Evolutionary conservation across 148 eudicot species (phyloP), one percentile per base, ranked within the genome.

Genomic region (Polygonum maritimum): DNA sequence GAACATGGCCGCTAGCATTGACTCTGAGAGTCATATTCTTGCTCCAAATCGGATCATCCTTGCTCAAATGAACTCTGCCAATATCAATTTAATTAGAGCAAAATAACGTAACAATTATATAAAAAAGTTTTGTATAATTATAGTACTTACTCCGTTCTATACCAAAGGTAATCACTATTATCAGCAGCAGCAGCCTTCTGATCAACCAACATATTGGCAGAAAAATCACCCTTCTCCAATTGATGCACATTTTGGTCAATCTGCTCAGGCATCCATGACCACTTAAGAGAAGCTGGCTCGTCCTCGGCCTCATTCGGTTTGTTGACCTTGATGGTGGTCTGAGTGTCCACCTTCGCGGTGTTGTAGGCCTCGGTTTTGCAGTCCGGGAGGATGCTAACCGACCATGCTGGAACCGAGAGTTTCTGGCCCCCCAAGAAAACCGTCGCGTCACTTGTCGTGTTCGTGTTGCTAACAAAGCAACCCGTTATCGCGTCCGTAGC

Each of bases 371-470:
- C 90, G 58, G 79, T 80, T 74, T 79, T 76, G 74, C 94, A 88
- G 35, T 88, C 94, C 7, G 92, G 92, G 48, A 90, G 89, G 51
- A 90, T 84, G 84, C 95, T 90, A n/a, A 90, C 89, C 33, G 95
- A 90, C 95, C 95, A 90, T 48, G 95, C 89, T n/a, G 95, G 95
- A 41, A 90, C 81, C 19, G 74, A 75, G 78, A 84, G 85, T 3
- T 81, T 45, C 40, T 81, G 80, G 48, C 84, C 87, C 7, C 76
- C 85, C 38, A 85, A 86, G 5, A 81, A 83, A 3, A 88, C 86
- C 7, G 73, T 87, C 22, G 88, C 89, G 79, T 85, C 88, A 12
- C 7, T 54, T 0, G 26, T 69, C 0, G 49, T 26, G 33, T 79
- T 54, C 10, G 22, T 4, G 19, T 75, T 80, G 57, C 58, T 65